Base-by-base conservation (phyloP, 2,329 filamentous ascomycete species). In the Alternaria conjuncta region DNA sequence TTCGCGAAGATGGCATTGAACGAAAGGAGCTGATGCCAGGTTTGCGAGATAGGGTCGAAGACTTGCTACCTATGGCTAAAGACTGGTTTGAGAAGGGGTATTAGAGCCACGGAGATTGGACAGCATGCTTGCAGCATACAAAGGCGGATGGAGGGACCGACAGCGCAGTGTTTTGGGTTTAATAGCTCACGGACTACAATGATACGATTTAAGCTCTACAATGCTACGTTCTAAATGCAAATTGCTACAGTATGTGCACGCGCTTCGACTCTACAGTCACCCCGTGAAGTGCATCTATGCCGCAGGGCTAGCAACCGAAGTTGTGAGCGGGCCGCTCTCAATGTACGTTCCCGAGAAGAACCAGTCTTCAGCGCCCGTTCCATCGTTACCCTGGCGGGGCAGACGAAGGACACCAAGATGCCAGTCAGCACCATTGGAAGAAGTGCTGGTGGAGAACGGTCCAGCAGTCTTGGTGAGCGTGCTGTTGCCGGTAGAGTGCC, bases 271-370 rank as follows among this genome's bases (percentile, higher is more conserved):
- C 18, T 18, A 55, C 13, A 25, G 7, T 21, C 49, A 41, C 28
- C 0, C 5, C 5, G 15, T 49, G 4, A 44, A 21, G 3, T 11
- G 7, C 6, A 13, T 43, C 10, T 46, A 60, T 20, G 55, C 43
- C 8, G 54, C 50, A 2, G 75, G 72, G 57, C 77, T 78, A 46
- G 65, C 74, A 12, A 79, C 72, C 5, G 72, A 71, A 1, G 78
- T 79, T 5, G 78, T 79, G 13, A 80, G 68, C 25, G 80, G 74
- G 4, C 87, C 88, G 50, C 81, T 84, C 84, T 93, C 90, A 53
- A 92, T 84, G 71, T 91, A 93, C 4, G 92, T 88, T 9, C 90
- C 90, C 4, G 87, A 89, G 80, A 91, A 92, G 77, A 87, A 92
- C 82, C 89, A 89, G 73, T 92, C 90, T 82, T 92, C 90, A 3